Base-by-base conservation (phyloP, 2,329 filamentous ascomycete genomes). In the Penicillium sp. region DNA sequence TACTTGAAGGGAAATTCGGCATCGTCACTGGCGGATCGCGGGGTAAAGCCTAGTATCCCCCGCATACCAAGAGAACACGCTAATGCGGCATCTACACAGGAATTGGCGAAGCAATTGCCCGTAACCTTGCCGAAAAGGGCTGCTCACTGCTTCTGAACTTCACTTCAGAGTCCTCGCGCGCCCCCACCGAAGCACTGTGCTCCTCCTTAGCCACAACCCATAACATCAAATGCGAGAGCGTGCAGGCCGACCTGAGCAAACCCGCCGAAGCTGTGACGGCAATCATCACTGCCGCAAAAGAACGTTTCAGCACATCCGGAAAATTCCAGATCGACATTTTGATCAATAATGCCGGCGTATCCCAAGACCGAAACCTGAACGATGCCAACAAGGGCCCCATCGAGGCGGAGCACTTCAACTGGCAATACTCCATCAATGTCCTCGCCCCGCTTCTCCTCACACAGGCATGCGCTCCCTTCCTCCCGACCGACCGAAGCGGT, bases 331-430 rank as follows among this genome's bases (percentile, higher is more conserved):
- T 96, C 66, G 90, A 95, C 74, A 90, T 96, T 58, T 78, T 96
- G 50, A 78, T 96, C 78, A 95, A 96, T 81, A 96, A 95, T 72
- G 91, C 91, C 31, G 91, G 90, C 25, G 78, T 85, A 1, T 76
- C 80, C 9, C 71, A 68, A 23, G 73, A 78, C 60, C 68, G 72
- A 34, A 65, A 83, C 32, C 76, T 82, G 38, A 93, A 94, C 74
- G 82, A 86, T 63, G 70, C 77, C 27, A 75, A 89, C 25, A 80
- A 83, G 48, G 82, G 88, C 29, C 64, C 73, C 32, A 82, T 90
- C 59, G 82, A 81, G 4, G 68, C 79, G 6, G 79, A 80, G 13
- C 82, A 91, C 65, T 95, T 92, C 75, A 80, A 85, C 41, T 77
- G 81, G 63, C 85, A 88, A 54, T 95, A 90, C 77, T 82, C 83